A percentile compares a stretch with the other conserved stretches of the same genome.
Conservation (phyloP, 2,329 filamentous ascomycete species). For the Cephalotrichum gorgonifer region DNA sequence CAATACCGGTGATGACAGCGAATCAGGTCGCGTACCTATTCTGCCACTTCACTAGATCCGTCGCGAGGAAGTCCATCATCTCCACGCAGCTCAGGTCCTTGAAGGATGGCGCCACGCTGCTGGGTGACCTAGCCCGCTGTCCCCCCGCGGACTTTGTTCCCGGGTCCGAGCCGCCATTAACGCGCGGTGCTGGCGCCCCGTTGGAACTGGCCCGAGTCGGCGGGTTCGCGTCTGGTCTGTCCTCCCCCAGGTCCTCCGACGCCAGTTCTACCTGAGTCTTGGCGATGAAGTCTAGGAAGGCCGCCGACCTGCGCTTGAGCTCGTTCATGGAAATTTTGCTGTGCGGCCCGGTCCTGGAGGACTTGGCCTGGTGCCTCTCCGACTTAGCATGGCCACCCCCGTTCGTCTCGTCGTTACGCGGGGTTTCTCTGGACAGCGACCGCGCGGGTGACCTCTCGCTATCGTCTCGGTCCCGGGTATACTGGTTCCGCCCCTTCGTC, state of each 20-base stretch:
- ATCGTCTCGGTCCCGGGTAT: conserved; percentile 65
- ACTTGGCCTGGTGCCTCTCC: conserved; percentile 28
- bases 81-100: conserved; percentile 68
- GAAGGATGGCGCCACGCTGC: conserved; percentile 38
- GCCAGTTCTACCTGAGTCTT: conserved; percentile 83
- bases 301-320: conserved; percentile 74
- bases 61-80: conserved; percentile 83
- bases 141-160: background rate
- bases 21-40: conserved; percentile 47
- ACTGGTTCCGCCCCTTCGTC: conserved; percentile 68
- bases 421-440: conserved; percentile 18
- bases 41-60: conserved; percentile 78
- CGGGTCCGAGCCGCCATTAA: conserved; percentile 7
- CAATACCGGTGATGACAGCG: background rate
- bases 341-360: conserved; percentile 38
- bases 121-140: background rate
- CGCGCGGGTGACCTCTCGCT: conserved; percentile 47
- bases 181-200: background rate
- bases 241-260: conserved; percentile 38
- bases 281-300: conserved; percentile 82
- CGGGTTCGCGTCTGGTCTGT: background rate
- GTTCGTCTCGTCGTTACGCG: conserved; percentile 19
- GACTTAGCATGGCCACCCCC: conserved; percentile 6
- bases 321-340: conserved; percentile 76
- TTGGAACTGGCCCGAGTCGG: background rate